Percentiles rank a stretch among this genome's conserved stretches.
Conservation (phyloP, 2,329 filamentous ascomycete genomes). For the Fusarium scirpi region DNA sequence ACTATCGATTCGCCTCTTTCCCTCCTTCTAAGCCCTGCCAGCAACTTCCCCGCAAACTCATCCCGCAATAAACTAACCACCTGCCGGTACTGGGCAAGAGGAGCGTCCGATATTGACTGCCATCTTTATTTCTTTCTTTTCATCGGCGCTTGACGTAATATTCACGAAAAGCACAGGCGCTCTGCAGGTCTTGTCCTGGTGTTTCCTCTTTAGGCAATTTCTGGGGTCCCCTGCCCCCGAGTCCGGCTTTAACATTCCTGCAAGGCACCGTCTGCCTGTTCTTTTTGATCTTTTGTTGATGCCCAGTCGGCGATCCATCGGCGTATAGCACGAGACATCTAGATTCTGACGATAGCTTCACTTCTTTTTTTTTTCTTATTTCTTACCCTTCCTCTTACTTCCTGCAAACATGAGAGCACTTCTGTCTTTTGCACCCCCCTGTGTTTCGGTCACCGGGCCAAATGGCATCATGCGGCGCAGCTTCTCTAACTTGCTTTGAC, state of each 20-base stretch:
- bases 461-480: neutral
- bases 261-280: conserved; percentile 3
- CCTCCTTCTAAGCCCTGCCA: neutral
- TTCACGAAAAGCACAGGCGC: neutral
- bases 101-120: neutral
- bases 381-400: neutral
- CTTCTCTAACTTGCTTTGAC: neutral
- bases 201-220: conserved; percentile 22
- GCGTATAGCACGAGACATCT: neutral
- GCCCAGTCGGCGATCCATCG: conserved; percentile 12
- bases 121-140: neutral
- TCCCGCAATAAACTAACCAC: neutral
- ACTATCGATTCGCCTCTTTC: neutral
- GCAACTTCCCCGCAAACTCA: conserved; percentile 2
- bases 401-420: neutral
- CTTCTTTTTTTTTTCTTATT: neutral
- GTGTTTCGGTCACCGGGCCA: neutral
- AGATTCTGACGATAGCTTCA: conserved; percentile 17
- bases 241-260: conserved; percentile 15
- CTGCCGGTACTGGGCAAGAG: neutral
- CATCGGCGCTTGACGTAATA: conserved; percentile 26
- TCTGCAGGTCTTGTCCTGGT: conserved; percentile 22
- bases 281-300: neutral
- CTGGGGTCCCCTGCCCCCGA: conserved; percentile 1
- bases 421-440: neutral